These are phyloP conservation scores for Aureobasidium musti DNA, from an alignment of 2,329 filamentous ascomycete genomes.

Conservation along the genomic window DNA sequence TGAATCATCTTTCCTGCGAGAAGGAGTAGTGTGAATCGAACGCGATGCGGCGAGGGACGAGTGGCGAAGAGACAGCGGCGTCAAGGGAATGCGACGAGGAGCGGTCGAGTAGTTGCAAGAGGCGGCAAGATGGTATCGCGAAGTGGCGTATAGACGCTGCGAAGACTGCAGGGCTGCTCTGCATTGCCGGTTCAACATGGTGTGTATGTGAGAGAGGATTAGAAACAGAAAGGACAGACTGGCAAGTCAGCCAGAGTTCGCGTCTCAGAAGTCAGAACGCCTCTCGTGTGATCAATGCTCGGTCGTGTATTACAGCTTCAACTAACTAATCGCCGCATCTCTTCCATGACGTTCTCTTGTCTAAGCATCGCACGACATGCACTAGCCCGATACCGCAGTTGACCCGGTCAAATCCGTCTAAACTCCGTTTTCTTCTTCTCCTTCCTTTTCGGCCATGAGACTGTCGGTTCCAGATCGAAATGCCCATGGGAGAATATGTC, in stretches of 20 bases:
- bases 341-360: slow-evolving; percentile 42
- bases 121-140: slow-evolving; percentile 34
- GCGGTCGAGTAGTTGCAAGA: slow-evolving; percentile 28
- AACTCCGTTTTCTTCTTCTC: not conserved
- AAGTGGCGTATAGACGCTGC: slow-evolving; percentile 37
- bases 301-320: slow-evolving; percentile 26
- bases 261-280: not conserved
- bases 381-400: slow-evolving; percentile 18
- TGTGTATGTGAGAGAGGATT: not conserved
- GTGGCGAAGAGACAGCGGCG: slow-evolving; percentile 34
- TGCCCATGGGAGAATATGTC: not conserved
- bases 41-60: slow-evolving; percentile 36
- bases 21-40: slow-evolving; percentile 46
- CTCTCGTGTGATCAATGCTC: slow-evolving; percentile 19
- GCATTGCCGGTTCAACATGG: slow-evolving; percentile 58
- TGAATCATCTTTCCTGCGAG: slow-evolving; percentile 59
- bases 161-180: slow-evolving; percentile 53
- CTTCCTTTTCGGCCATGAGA: not conserved
- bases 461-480: not conserved
- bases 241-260: slow-evolving; percentile 1
- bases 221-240: slow-evolving; percentile 27
- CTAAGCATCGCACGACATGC: slow-evolving; percentile 41
- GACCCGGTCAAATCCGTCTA: slow-evolving; percentile 6
- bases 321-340: slow-evolving; percentile 16
- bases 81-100: slow-evolving; percentile 30